A percentile compares a stretch with the other conserved stretches of the same genome.
Conservation (phyloP, 2,329 filamentous ascomycete species). For the Colletotrichum sp. region DNA sequence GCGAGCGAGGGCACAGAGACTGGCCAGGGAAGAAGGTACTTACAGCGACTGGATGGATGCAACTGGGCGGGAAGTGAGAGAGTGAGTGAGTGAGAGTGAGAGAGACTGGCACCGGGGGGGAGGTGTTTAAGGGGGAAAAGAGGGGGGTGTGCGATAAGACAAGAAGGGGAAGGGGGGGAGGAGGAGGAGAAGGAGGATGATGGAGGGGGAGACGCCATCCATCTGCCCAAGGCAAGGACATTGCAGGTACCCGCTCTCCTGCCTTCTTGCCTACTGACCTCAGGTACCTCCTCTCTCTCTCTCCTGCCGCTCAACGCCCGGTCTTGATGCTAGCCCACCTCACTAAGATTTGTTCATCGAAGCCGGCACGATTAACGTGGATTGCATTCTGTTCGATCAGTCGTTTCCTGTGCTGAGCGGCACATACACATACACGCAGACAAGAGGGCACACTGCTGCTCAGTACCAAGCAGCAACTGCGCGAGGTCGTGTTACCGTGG, state of each 20-base stretch:
- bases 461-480: neutral
- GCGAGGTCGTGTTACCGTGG: neutral
- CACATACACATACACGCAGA: neutral
- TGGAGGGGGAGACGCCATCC: neutral
- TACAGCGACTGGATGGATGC: neutral
- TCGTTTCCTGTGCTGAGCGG: neutral
- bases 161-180: neutral
- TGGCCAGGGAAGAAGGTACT: neutral
- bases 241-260: neutral
- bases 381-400: neutral
- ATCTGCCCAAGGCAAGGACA: neutral
- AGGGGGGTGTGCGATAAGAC: neutral
- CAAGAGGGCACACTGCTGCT: neutral
- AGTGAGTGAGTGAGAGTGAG: neutral
- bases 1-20: slow-evolving; percentile 16
- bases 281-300: neutral
- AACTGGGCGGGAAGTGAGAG: neutral
- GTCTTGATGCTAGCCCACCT: neutral
- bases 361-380: neutral
- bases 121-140: slow-evolving; percentile 11
- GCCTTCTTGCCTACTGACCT: neutral
- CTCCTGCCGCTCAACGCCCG: neutral
- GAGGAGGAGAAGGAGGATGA: neutral
- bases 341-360: neutral
- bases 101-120: slow-evolving; percentile 5